Conservation (phyloP, 2,329 filamentous ascomycete genomes). For the Magnaporthales sp. region DNA sequence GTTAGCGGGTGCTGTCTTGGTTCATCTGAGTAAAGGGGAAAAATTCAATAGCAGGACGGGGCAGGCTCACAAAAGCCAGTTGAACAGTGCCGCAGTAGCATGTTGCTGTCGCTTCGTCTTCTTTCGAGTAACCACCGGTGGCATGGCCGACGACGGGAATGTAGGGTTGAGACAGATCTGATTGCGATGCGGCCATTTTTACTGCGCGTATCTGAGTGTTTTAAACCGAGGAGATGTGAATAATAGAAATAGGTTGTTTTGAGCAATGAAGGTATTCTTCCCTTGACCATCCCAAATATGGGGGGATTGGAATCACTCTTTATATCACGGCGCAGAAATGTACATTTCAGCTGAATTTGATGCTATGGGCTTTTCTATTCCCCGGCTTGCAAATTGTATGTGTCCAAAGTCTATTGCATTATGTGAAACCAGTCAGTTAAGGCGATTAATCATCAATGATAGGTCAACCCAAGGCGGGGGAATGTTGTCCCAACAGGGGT, state of each 20-base stretch:
- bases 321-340: background rate
- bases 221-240: background rate
- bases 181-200: background rate
- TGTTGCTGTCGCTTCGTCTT: slow-evolving; percentile 43
- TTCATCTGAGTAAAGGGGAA: background rate
- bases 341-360: background rate
- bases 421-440: too few relatives aligned
- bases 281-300: background rate
- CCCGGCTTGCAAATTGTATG: background rate
- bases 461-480: background rate
- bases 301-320: background rate
- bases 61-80: slow-evolving; percentile 36
- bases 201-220: background rate
- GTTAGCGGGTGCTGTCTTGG: background rate
- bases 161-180: background rate
- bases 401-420: too few relatives aligned
- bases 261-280: background rate
- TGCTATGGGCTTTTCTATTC: background rate
- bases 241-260: background rate
- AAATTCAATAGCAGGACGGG: background rate
- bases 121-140: slow-evolving; percentile 19
- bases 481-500: background rate
- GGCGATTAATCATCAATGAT: background rate
- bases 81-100: slow-evolving; percentile 51
- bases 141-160: background rate